Evolutionary conservation across 2,329 filamentous ascomycete genomes (phyloP).

Genomic region (Penicillium rolfsii): DNA sequence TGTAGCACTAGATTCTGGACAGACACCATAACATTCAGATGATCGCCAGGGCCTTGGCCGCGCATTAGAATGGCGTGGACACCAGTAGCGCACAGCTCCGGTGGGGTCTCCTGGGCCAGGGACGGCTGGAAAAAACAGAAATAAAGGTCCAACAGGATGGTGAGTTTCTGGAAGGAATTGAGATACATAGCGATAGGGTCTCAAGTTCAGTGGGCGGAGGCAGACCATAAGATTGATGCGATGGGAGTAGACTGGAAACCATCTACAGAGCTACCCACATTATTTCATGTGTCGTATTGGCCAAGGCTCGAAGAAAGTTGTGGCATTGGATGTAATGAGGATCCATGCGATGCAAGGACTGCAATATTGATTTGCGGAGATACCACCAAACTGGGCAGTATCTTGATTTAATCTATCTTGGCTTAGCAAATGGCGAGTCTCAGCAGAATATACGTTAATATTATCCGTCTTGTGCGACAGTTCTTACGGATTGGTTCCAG

Average conservation of each 20-base stretch:
- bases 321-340: background rate
- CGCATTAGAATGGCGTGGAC: constrained; percentile 30
- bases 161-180: constrained; percentile 15
- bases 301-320: background rate
- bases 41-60: constrained; percentile 29
- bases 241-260: background rate
- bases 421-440: background rate
- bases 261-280: background rate
- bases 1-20: constrained; percentile 28
- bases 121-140: background rate
- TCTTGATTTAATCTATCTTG: background rate
- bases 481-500: background rate
- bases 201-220: background rate
- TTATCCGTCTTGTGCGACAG: background rate
- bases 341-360: background rate
- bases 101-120: constrained; percentile 17
- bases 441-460: background rate
- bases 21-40: constrained; percentile 28
- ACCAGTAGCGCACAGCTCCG: constrained; percentile 23
- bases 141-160: constrained; percentile 6
- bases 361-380: background rate
- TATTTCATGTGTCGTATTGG: background rate
- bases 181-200: constrained; percentile 14
- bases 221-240: constrained; percentile 6
- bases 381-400: background rate